phyloP scores from a whole-genome alignment of 1,139 yeast species.

The Geotrichum restrictum region DNA sequence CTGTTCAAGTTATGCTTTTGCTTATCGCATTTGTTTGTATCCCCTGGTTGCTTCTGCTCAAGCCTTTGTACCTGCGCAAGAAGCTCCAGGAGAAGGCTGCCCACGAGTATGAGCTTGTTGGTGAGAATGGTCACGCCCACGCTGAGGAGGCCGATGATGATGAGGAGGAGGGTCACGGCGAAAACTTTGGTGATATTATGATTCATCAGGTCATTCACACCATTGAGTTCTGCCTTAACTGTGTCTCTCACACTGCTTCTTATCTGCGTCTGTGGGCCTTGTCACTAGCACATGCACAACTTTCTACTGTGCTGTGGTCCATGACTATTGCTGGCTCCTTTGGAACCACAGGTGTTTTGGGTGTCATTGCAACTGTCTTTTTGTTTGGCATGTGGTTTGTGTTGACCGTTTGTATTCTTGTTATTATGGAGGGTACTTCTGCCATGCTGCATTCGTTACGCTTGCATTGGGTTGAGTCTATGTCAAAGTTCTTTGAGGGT shows the following conservation, averaged over 20 bases:
- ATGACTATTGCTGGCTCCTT: constrained; percentile 90
- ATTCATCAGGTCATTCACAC: constrained; percentile 98
- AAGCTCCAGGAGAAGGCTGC: constrained; percentile 19
- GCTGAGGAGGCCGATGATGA: constrained; percentile 34
- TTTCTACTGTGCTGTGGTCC: constrained; percentile 90
- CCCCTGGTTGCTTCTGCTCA: constrained; percentile 85
- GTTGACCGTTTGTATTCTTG: constrained; percentile 83
- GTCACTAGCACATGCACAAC: constrained; percentile 94
- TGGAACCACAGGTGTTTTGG: constrained; percentile 62
- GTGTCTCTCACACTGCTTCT: constrained; percentile 97
- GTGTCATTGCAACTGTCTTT: constrained; percentile 68
- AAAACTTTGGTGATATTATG: constrained; percentile 85
- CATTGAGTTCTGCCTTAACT: constrained; percentile 93
- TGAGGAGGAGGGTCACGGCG: constrained; percentile 43
- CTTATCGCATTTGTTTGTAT: constrained; percentile 80
- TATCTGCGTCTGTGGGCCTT: constrained; percentile 96
- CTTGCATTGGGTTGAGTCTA: constrained; percentile 98
- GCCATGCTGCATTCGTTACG: constrained; percentile 97
- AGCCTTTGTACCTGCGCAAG: constrained; percentile 67
- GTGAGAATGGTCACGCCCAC: constrained; percentile 21
- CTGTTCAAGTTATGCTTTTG: constrained; percentile 70
- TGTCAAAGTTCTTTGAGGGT: constrained; percentile 96
- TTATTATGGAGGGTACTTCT: constrained; percentile 96
- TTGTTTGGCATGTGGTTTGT: constrained; percentile 94
- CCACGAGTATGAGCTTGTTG: constrained; percentile 14